Evolutionary conservation across 768 basidiomycete species (phyloP), one percentile per base, ranked within the genome.

Genomic region (Tephrocybe sp.): DNA sequence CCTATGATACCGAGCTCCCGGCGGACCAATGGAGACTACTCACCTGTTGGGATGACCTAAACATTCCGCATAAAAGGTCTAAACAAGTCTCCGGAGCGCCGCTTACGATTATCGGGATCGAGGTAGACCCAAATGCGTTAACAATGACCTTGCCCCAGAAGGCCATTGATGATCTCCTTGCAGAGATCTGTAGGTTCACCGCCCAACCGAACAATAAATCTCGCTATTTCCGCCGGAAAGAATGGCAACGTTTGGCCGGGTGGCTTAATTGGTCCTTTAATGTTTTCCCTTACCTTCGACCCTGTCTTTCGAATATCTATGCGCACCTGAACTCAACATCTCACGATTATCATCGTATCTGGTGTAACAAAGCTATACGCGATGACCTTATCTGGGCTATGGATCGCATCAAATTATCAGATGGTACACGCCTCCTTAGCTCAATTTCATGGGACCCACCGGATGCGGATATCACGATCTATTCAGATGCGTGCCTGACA

Each of bases 261-360:
- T 73, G 66, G 67, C 19, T 64, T n/a, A 76, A 75, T 42, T 76
- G 73, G 73, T 49, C 57, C 0, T 57, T 77, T 15, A 77, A 76
- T 40, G 66, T 66, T 2, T 72, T 57, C 41, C 73, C 74, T 0
- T 49, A n/a, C n/a, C n/a, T n/a, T n/a, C n/a, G n/a, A n/a, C n/a
- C n/a, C n/a, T n/a, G n/a, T n/a, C n/a, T n/a, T n/a, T n/a, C n/a
- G n/a, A n/a, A 67, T 0, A 57, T 77, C 0, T 56, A 61, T 0
- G 74, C 74, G 0, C 61, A 56, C 0, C 58, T 79, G n/a, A n/a
- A 0, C 65, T 48, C 22, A 50, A 57, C 0, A 3, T 75, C 0
- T 78, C 0, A 75, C 75, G 47, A 25, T 56, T 5, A 22, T 36
- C 11, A 27, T 18, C 3, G 10, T 11, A 2, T 4, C 21, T 8